Conservation (phyloP, 2,329 filamentous ascomycete species). For the Bertia moriformis region DNA sequence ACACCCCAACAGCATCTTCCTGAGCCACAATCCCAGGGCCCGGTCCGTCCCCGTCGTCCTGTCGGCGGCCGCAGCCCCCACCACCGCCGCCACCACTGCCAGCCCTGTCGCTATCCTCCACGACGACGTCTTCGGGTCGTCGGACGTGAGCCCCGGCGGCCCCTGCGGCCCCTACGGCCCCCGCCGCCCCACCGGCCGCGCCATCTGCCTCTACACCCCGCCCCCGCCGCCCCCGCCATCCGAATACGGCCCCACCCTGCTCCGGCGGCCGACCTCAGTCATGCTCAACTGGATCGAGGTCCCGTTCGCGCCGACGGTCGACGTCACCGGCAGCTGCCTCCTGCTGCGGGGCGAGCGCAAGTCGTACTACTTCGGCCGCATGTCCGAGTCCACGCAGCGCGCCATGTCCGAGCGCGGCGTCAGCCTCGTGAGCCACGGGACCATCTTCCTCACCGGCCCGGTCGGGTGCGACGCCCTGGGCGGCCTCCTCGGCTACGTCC, state of each 20-base stretch:
- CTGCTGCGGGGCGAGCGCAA: background rate
- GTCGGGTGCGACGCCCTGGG: slow-evolving; percentile 65
- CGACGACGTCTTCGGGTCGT: too few species aligned
- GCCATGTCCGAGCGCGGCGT: slow-evolving; percentile 55
- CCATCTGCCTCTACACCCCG: background rate
- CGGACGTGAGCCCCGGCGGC: background rate
- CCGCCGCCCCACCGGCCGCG: too few species aligned
- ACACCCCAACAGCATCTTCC: too few species aligned
- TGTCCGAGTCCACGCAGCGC: slow-evolving; percentile 75
- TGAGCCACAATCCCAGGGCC: too few species aligned
- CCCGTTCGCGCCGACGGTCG: background rate
- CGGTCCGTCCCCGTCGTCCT: too few species aligned
- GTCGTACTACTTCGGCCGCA: slow-evolving; percentile 68
- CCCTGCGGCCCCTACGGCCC: too few species aligned
- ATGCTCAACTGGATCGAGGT: background rate
- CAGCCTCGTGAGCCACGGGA: slow-evolving; percentile 47
- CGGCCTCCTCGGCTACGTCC: slow-evolving; percentile 69
- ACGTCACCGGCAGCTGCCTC: background rate
- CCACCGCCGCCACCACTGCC: too few species aligned
- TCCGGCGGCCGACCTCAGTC: background rate
- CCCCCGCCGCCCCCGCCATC: background rate
- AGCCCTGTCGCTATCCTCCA: too few species aligned
- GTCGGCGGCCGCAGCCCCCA: too few species aligned
- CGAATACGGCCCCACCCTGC: background rate
- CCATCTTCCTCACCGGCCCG: slow-evolving; percentile 71